Percentiles rank a stretch among this genome's conserved stretches.
Evolutionary conservation across 2,329 filamentous ascomycete genomes (phyloP).

Genomic region (Ophiostoma quercus): DNA sequence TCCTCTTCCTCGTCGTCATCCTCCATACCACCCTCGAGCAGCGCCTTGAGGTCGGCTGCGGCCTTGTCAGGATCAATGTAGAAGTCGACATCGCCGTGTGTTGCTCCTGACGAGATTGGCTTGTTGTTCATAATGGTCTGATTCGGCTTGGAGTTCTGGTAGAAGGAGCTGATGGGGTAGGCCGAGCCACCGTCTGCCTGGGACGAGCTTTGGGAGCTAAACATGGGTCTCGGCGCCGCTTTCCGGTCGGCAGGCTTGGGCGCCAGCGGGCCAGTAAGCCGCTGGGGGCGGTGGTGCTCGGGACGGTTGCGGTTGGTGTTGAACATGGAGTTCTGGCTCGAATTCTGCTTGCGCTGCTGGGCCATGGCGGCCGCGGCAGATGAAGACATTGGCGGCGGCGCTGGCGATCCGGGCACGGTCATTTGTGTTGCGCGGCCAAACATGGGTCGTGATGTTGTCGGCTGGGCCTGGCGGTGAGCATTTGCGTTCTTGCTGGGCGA

Average conservation of each 20-base stretch:
- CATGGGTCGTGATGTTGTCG: slow-evolving; percentile 29
- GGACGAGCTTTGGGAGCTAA: slow-evolving; percentile 40
- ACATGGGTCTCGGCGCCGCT: slow-evolving; percentile 44
- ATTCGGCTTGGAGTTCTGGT: slow-evolving; percentile 27
- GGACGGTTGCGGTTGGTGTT: slow-evolving; percentile 47
- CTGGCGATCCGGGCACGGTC: slow-evolving; percentile 35
- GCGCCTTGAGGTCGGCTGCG: slow-evolving; percentile 69
- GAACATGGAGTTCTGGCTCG: slow-evolving; percentile 48
- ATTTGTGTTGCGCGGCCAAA: slow-evolving; percentile 34
- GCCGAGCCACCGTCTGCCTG: slow-evolving; percentile 27
- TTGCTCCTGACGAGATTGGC: slow-evolving; percentile 9
- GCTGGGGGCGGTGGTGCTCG: slow-evolving; percentile 52
- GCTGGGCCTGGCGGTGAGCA: slow-evolving; percentile 8
- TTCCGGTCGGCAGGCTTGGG: slow-evolving; percentile 46
- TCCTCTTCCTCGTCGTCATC: slow-evolving; percentile 59
- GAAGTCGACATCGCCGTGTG: slow-evolving; percentile 31
- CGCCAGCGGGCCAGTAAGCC: slow-evolving; percentile 44
- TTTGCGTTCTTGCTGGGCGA: slow-evolving; percentile 16
- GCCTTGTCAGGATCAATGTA: slow-evolving; percentile 70
- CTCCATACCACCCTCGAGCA: slow-evolving; percentile 77
- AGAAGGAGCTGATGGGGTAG: slow-evolving; percentile 29
- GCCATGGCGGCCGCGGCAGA: slow-evolving; percentile 32
- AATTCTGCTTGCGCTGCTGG: slow-evolving; percentile 49
- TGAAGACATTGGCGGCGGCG: slow-evolving; percentile 26
- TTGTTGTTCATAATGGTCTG: slow-evolving; percentile 12